These are phyloP conservation scores for sweet orange (Citrus sinensis) DNA, from an alignment of 345 rosid genomes.

Conservation along the genomic window DNA sequence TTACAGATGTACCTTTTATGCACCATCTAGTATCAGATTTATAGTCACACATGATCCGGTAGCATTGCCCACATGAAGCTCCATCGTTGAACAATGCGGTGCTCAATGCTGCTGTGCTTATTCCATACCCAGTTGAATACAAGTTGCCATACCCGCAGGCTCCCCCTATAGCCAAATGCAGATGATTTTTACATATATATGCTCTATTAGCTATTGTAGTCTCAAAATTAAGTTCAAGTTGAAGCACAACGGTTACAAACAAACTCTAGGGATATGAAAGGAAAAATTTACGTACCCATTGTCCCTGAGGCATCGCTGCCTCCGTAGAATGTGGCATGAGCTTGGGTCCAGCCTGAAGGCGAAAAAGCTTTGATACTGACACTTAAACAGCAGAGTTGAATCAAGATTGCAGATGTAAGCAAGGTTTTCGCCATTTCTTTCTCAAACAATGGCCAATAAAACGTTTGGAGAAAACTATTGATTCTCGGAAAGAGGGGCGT, in stretches of 20 bases:
- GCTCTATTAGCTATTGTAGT: neutral
- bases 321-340: slow-evolving; percentile 83
- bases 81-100: slow-evolving; percentile 71
- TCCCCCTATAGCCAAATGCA: slow-evolving; percentile 44
- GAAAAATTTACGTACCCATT: slow-evolving; percentile 44
- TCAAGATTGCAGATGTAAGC: slow-evolving; percentile 30
- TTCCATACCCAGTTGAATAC: slow-evolving; percentile 61
- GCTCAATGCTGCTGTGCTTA: slow-evolving; percentile 70
- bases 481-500: neutral
- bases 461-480: neutral
- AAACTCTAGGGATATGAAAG: no score
- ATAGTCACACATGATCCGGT: slow-evolving; percentile 56
- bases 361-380: slow-evolving; percentile 34
- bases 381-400: slow-evolving; percentile 27
- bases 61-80: slow-evolving; percentile 74
- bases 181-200: neutral
- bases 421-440: slow-evolving; percentile 34
- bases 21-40: slow-evolving; percentile 63
- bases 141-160: slow-evolving; percentile 85
- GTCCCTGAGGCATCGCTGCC: slow-evolving; percentile 86
- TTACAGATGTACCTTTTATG: slow-evolving; percentile 49
- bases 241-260: neutral
- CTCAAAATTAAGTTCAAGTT: neutral
- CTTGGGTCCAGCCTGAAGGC: slow-evolving; percentile 56
- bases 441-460: neutral